phyloP scores from a whole-genome alignment of 164 flowering plant genomes.

The Umbilicus rupestris region DNA sequence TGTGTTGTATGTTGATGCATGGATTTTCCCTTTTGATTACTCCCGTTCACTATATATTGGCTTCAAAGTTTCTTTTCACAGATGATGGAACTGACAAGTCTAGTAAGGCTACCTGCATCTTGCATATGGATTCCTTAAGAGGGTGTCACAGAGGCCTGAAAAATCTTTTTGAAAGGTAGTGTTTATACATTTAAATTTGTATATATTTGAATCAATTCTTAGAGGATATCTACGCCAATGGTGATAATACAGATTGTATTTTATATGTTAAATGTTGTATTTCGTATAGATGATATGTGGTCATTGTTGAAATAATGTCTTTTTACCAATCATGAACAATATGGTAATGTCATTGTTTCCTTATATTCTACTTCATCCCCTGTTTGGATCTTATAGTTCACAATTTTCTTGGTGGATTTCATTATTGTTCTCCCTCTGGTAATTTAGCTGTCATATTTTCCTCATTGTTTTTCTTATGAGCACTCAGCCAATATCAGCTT shows the following conservation, averaged over 20 bases:
- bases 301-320: neutral
- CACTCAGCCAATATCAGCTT: neutral
- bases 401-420: neutral
- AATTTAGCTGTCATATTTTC: neutral
- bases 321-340: neutral
- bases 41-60: neutral
- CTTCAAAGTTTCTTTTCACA: slow-evolving; percentile 19
- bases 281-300: neutral
- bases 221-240: neutral
- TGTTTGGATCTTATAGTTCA: neutral
- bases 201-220: neutral
- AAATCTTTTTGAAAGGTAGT: slow-evolving; percentile 76
- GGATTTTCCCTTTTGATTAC: neutral
- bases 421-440: neutral
- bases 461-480: neutral
- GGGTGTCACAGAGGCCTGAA: slow-evolving; percentile 84
- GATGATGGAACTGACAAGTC: slow-evolving; percentile 37
- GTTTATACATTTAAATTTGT: neutral
- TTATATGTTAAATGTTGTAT: neutral
- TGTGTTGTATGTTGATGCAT: neutral
- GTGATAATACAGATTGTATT: neutral
- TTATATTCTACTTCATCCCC: neutral
- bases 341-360: neutral
- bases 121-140: slow-evolving; percentile 93
- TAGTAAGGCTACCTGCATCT: slow-evolving; percentile 63